A percentile compares a stretch with the other conserved stretches of the same genome.
These are phyloP conservation scores for Ophiocordyceps robertsii DNA, from an alignment of 2,329 filamentous ascomycete genomes.

Conservation along the genomic window DNA sequence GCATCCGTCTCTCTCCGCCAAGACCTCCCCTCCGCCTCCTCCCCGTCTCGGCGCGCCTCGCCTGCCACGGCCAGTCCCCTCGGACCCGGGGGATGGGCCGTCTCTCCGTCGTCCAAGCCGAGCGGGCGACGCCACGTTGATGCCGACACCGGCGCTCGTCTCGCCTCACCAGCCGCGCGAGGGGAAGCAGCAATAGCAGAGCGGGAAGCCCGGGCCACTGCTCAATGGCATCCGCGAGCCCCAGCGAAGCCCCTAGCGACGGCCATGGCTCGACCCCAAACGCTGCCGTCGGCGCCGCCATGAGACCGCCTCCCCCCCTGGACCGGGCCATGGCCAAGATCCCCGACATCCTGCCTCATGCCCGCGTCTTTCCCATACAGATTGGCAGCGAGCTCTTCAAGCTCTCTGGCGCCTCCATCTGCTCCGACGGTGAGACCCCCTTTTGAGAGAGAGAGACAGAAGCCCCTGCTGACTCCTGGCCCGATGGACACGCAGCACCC, in stretches of 20 bases:
- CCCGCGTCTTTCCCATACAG: slow-evolving; percentile 63
- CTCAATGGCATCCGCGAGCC: slow-evolving; percentile 14
- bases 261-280: slow-evolving; percentile 9
- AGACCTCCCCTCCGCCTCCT: too few relatives aligned
- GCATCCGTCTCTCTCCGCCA: too few relatives aligned
- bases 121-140: too few relatives aligned
- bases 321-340: slow-evolving; percentile 31
- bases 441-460: too few relatives aligned
- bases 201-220: neutral
- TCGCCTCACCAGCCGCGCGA: neutral
- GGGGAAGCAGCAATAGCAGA: neutral
- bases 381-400: slow-evolving; percentile 61
- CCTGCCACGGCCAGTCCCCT: too few relatives aligned
- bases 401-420: slow-evolving; percentile 59
- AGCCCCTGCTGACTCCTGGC: too few relatives aligned
- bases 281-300: slow-evolving; percentile 4
- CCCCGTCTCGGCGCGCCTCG: too few relatives aligned
- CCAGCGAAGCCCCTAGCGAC: slow-evolving; percentile 13
- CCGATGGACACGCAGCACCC: slow-evolving; percentile 46
- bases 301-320: slow-evolving; percentile 6
- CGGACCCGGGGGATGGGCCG: too few relatives aligned
- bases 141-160: neutral
- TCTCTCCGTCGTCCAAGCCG: too few relatives aligned
- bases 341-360: slow-evolving; percentile 48
- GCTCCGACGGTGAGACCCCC: slow-evolving; percentile 49